phyloP scores from a whole-genome alignment of 2,329 filamentous ascomycete species.

The Paecilomyces sp. region DNA sequence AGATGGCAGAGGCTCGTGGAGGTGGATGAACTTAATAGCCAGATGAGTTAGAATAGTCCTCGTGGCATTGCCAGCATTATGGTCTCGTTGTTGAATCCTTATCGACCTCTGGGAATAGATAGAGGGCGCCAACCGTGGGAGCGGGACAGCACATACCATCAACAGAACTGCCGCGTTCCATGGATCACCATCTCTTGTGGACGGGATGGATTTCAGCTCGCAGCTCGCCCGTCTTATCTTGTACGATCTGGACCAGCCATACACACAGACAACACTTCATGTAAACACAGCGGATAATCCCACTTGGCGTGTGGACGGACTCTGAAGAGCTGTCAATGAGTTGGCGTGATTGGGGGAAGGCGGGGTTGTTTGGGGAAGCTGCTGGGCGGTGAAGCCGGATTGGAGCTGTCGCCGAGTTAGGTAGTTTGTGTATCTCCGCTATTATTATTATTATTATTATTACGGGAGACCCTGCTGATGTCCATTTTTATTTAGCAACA shows the following conservation, averaged over 20 bases:
- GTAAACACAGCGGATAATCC: background rate
- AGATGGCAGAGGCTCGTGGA: background rate
- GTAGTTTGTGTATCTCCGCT: background rate
- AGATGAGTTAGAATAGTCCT: background rate
- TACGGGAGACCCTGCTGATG: background rate
- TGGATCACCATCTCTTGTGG: background rate
- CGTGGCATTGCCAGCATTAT: background rate
- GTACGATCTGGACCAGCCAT: background rate
- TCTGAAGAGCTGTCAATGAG: background rate
- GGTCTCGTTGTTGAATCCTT: background rate
- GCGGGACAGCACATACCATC: background rate
- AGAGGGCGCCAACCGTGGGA: background rate
- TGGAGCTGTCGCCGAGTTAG: background rate
- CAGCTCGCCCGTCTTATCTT: background rate
- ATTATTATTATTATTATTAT: no score
- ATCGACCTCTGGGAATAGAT: background rate
- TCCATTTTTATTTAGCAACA: background rate
- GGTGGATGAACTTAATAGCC: background rate
- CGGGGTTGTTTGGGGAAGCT: background rate
- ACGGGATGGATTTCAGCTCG: background rate
- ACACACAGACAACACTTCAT: background rate
- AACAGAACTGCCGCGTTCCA: background rate
- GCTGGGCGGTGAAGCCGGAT: background rate
- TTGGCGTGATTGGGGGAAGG: background rate
- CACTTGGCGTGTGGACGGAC: background rate